Base-by-base conservation (phyloP, 805 yeast genomes). In the Myxozyma mucilagina region DNA sequence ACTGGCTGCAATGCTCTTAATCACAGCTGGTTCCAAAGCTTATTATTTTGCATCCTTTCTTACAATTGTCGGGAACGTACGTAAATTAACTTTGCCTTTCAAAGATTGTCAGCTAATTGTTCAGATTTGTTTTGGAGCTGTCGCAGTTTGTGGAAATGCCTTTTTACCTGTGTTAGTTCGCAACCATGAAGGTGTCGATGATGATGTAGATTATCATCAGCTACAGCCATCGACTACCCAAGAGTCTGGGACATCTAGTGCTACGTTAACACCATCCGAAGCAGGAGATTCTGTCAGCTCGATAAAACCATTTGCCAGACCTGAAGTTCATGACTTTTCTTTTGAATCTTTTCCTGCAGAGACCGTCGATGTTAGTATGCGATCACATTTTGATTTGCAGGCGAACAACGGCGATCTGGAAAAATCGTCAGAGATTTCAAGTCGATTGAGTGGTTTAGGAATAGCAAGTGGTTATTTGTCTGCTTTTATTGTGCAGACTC, bases 71-170 rank as follows among this genome's bases (percentile, higher is more conserved):
- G 86, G 90, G 1, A 88, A 87, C 68, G 78, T 63, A 50, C 4
- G 66, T 32, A 16, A 7, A 20, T 18, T 2, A n/a, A n/a, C 39
- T 13, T 11, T 34, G 47, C 42, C 6, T 18, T 5, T 16, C 14
- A 14, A 14, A 5, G 32, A 16, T 24, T 38, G 18, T 8, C 7
- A 8, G 10, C 20, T 3, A 9, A 36, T 36, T 35, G 11, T 20
- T 18, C 31, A 62, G 66, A 50, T 87, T 14, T 82, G 87, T 24
- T 88, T 83, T 72, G 96, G 96, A 0, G 89, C 87, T 8, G 90
- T 86, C 2, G 85, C 85, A 57, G 93, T 88, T 10, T 87, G 91
- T 66, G 92, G 91, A 6, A 89, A 88, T 71, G 85, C 94, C 1
- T 82, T 83, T 65, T 71, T 88, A 47, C 91, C 94, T 0, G 77